Base-by-base conservation (phyloP, 2,329 filamentous ascomycete species). In the Sclerotinia subarctica region DNA sequence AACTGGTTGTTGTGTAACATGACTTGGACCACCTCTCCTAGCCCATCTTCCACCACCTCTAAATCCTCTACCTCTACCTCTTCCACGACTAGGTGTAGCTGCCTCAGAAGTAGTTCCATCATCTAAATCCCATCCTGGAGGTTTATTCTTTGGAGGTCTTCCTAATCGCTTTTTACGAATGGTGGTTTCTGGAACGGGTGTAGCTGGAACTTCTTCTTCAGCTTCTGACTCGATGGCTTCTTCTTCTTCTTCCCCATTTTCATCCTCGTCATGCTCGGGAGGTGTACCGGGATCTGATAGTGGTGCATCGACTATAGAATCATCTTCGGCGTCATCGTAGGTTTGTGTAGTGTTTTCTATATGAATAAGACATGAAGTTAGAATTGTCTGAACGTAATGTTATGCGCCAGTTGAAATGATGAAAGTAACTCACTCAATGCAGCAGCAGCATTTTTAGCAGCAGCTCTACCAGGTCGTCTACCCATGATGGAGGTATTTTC, bases 61-160 rank as follows among this genome's bases (percentile, higher is more conserved):
- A 69, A 82, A 81, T 19, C 83, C 90, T 56, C 88, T 88, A 3
- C 88, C 89, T 26, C 90, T 87, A 3, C 88, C 89, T 70, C 88
- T 84, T 26, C 65, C 65, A 72, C 81, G 83, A 47, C 81, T 82
- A 4, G 86, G 84, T 29, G 77, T 75, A 29, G 72, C 68, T 10
- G 83, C 80, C 64, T 86, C 85, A 54, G 82, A 81, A 17, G 60
- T 49, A 29, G 65, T 66, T 54, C 84, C 83, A 56, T 86, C 84
- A 26, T 82, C 77, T 42, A 76, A 80, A 76, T 94, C 89, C 88
- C 90, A 94, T 77, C 93, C 92, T 5, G 92, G 87, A 0, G 91
- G 91, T 62, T 88, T 86, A 77, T 93, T 94, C 83, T 95, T 96
- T 0, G 93, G 92, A 3, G 93, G 93, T 17, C 93, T 87, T 26